Conservation (phyloP, 2,329 filamentous ascomycete species). For the Neocucurbitaria cava region DNA sequence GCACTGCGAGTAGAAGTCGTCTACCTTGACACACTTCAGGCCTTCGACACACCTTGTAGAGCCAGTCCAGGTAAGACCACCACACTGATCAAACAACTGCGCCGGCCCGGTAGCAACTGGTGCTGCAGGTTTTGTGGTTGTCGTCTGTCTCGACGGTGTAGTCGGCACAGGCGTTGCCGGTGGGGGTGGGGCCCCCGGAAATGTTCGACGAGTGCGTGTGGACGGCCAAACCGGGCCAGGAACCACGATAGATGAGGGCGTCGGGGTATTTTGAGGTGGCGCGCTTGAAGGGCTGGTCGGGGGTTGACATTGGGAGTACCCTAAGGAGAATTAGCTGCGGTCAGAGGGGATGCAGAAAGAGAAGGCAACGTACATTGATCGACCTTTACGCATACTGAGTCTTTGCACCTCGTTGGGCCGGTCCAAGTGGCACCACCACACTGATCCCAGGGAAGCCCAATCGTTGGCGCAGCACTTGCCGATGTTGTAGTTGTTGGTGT, state of each 20-base stretch:
- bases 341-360: not conserved
- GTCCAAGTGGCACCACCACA: constrained; percentile 19
- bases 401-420: constrained; percentile 22
- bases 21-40: constrained; percentile 13
- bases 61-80: constrained; percentile 13
- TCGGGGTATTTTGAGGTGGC: constrained; percentile 3
- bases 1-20: constrained; percentile 25
- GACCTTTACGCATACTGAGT: constrained; percentile 15
- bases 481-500: constrained; percentile 10
- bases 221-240: not conserved
- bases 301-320: constrained; percentile 18
- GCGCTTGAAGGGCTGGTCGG: not conserved
- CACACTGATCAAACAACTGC: constrained; percentile 23
- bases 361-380: constrained; percentile 12
- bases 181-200: not conserved
- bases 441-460: constrained; percentile 21
- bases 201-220: constrained; percentile 8
- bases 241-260: not conserved
- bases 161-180: not conserved
- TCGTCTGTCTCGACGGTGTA: not conserved
- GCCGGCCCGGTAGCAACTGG: constrained; percentile 11
- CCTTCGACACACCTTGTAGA: constrained; percentile 14
- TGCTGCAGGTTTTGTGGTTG: constrained; percentile 2
- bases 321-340: not conserved
- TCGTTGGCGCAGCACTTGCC: constrained; percentile 11